phyloP scores from a whole-genome alignment of 2,329 filamentous ascomycete genomes.

The Calonectria honghensis region DNA sequence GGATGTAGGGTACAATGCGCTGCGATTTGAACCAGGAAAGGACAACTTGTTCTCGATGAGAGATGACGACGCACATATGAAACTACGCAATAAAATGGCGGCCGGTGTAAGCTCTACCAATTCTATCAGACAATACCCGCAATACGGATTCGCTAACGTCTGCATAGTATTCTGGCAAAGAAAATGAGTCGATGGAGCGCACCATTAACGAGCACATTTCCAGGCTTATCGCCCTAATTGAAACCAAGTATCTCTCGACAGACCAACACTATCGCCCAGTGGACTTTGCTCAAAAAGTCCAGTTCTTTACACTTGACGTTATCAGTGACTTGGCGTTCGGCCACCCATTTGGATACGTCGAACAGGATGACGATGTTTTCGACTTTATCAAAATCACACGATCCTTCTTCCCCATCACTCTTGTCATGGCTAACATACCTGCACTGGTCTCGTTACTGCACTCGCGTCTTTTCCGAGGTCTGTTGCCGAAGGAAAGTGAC shows the following conservation, averaged over 20 bases:
- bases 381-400: conserved; percentile 18
- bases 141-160: neutral
- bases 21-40: conserved; percentile 10
- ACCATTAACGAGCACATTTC: conserved; percentile 6
- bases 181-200: conserved; percentile 17
- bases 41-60: conserved; percentile 23
- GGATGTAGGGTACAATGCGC: conserved; percentile 14
- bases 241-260: conserved; percentile 3
- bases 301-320: conserved; percentile 11
- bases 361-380: conserved; percentile 13
- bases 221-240: conserved; percentile 1
- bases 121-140: neutral
- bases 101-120: neutral
- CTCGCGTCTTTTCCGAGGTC: neutral
- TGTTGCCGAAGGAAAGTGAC: conserved; percentile 13
- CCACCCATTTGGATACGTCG: conserved; percentile 8
- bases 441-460: neutral
- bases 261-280: conserved; percentile 4
- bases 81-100: conserved; percentile 13
- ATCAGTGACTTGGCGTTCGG: conserved; percentile 14
- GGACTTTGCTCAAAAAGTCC: conserved; percentile 18
- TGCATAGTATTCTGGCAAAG: conserved; percentile 7
- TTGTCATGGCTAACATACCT: conserved; percentile 11
- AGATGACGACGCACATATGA: conserved; percentile 10
- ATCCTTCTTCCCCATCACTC: conserved; percentile 11